Base-by-base conservation (phyloP, 148 eudicot species). In the Camellia lanceoleosa region DNA sequence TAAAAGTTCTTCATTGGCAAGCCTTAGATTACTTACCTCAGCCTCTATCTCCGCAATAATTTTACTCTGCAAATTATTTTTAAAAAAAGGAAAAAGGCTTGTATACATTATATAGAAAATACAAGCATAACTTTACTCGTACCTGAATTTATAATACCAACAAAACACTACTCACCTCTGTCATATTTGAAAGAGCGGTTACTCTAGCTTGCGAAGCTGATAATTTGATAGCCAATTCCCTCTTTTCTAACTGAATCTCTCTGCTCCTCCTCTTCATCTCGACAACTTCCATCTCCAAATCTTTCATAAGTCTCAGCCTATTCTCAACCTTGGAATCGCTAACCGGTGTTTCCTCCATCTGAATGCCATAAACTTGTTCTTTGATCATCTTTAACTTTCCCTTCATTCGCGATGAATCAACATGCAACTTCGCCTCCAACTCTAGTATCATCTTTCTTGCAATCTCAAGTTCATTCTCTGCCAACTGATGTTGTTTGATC, bases 171-270 rank as follows among this genome's bases (percentile, higher is more conserved):
- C 41, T 2, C 12, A 67, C 70, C 70, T 67, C 16, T 2, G 70
- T 67, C 70, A 38, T 67, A 41, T 67, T 67, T 1, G 70, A 67
- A 67, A 67, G 70, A 30, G 46, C 70, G 38, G 70, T 66, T 8
- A 66, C 38, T 41, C 43, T 43, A 47, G 72, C 52, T 44, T 68
- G 19, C 13, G 72, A 46, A 43, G 72, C 72, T 42, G 8, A 51
- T 3, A 68, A 68, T 18, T 42, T 43, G 16, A 43, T 14, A 42
- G 51, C 49, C 19, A 68, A 42, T 5, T 68, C 72, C 72, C 72
- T 68, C 72, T 68, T 68, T 5, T 68, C 72, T 43, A 68, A 16
- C 72, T 68, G 51, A 68, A 68, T 19, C 51, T 68, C 72, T 43
- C 43, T 42, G 72, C 15, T 43, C 52, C 52, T 68, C 23, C 72